Base-by-base conservation (phyloP, 2,329 filamentous ascomycete species). In the Stachybotrys chlorohalonatus region DNA sequence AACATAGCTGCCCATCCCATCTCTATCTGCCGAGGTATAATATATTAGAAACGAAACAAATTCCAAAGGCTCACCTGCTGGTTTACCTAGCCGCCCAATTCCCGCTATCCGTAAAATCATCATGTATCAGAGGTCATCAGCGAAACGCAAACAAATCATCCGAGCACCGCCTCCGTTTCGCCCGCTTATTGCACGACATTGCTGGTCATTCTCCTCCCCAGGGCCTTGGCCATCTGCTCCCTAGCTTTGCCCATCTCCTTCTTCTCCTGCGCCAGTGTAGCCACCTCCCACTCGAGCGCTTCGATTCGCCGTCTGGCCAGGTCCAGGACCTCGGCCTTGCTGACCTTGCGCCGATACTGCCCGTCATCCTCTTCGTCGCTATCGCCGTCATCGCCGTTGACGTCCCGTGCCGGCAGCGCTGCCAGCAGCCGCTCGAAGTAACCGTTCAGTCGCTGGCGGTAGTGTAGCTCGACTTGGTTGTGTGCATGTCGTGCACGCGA, bases 401-500 rank as follows among this genome's bases (percentile, higher is more conserved):
- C 50, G 48, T 61, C 62, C 32, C 59, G 46, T 54, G 69, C 60
- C 2, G 73, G 73, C 1, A 77, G 66, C 0, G 72, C 70, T 45
- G 68, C 66, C 1, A 76, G 66, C 11, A 77, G 70, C 48, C 66
- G 66, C 61, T 75, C 73, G 55, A 76, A 77, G 61, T 77, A 72
- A 2, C 66, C 64, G 56, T 76, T 77, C 39, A 77, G 70, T 30
- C 74, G 66, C 64, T 75, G 75, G 42, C 74, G 72, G 64, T 77
- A 77, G 60, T 76, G 73, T 61, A 76, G 75, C 64, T 77, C 74
- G 8, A 76, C 74, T 52, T 75, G 70, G 62, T 77, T 77, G 59
- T 77, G 74, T 49, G 64, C 64, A 53, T 63, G 66, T 13, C 66
- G 60, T 1, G 62, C 64, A 51, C 63, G 60, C 47, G 63, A 61